Base-by-base conservation (phyloP, 129 eudicot species). In the Pittosporum tobira region DNA sequence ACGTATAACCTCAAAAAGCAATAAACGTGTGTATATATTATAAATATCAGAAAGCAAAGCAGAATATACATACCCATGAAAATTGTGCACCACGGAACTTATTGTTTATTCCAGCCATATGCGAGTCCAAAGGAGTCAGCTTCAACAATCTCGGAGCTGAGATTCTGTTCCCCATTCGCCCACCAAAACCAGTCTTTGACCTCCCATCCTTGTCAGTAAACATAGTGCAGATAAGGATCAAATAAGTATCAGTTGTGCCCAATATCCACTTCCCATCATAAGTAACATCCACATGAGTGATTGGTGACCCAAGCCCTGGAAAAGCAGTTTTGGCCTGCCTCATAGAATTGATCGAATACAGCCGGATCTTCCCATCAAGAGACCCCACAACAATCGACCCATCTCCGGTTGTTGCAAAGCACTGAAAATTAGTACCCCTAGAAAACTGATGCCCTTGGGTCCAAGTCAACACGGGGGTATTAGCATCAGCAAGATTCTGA, bases 331-430 rank as follows among this genome's bases (percentile, higher is more conserved):
- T 91, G 2, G 99, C 99, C 66, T 73, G 84, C 71, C 99, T 83
- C 99, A 91, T 91, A 15, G 96, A 83, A 61, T 64, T 78, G 27
- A 23, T 72, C 0, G 99, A 91, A 43, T 91, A 91, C 84, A 91
- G 37, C 64, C 99, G 64, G 43, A 91, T 87, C 73, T 91, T 91
- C 61, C 99, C 99, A 79, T 91, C 99, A 62, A 91, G 66, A 1
- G 99, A 91, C 1, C 99, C 99, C 67, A 91, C 99, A 57, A 81
- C 99, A 72, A 91, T 91, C 1, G 99, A 91, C 20, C 99, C 99
- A 68, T 91, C 99, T 13, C 99, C 99, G 18, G 99, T 83, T 20
- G 96, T 76, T 9, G 99, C 99, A 81, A 91, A 91, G 51, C 99
- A 91, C 73, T 81, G 96, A 62, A 91, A 91, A 56, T 91, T 87